Conservation (phyloP, 768 basidiomycete genomes). For the Coprinopsis strossmayeri region DNA sequence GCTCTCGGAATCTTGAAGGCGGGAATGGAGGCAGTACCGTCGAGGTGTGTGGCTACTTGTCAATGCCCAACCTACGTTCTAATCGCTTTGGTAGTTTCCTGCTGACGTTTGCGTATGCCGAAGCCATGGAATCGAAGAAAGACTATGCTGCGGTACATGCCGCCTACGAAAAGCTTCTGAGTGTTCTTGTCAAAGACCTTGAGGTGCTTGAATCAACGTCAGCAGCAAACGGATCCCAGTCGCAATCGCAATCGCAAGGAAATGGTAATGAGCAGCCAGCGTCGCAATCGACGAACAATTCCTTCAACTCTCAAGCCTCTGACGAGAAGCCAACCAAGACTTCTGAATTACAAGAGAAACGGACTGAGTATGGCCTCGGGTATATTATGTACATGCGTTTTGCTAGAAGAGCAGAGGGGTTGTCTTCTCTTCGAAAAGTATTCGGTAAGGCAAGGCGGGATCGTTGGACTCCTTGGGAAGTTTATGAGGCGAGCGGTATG, state of each 20-base stretch:
- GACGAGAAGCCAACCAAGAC: constrained; percentile 48
- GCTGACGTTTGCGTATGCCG: constrained; percentile 85
- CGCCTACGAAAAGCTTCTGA: constrained; percentile 68
- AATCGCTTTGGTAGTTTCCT: constrained; percentile 52
- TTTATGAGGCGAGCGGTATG: constrained; percentile 86
- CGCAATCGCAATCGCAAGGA: neutral
- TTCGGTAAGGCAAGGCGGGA: constrained; percentile 80
- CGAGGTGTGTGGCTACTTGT: constrained; percentile 41
- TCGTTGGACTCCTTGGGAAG: constrained; percentile 81
- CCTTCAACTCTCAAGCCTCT: constrained; percentile 42
- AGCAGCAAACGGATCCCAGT: constrained; percentile 2
- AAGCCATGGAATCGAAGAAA: constrained; percentile 54
- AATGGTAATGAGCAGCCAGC: neutral
- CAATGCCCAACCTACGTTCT: neutral
- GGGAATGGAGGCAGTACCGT: constrained; percentile 84
- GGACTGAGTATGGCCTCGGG: constrained; percentile 69
- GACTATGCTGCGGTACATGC: constrained; percentile 63
- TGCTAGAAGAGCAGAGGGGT: constrained; percentile 79
- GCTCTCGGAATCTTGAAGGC: constrained; percentile 73
- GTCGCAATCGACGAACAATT: constrained; percentile 29
- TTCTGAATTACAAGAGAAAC: constrained; percentile 50
- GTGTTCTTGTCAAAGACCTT: constrained; percentile 54
- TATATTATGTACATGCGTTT: constrained; percentile 95
- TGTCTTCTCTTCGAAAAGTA: constrained; percentile 67
- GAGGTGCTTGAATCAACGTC: constrained; percentile 42